Evolutionary conservation across 2,329 filamentous ascomycete genomes (phyloP), one percentile per base, ranked within the genome.

Genomic region (Calonectria pauciramosa): DNA sequence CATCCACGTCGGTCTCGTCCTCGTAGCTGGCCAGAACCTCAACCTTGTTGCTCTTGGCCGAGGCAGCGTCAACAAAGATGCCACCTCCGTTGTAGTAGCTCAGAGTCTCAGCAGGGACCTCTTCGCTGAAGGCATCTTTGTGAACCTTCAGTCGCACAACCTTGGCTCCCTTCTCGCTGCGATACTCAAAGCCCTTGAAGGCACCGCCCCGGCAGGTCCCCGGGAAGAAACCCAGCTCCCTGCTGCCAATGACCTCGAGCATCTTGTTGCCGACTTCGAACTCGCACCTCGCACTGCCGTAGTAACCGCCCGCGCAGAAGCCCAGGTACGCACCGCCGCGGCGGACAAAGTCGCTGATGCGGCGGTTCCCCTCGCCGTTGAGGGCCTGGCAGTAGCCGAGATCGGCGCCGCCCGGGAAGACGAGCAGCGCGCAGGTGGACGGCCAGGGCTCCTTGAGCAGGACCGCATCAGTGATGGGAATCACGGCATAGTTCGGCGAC

Each of bases 11-110:
- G 16, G 98, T 84, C 18, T 93, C 88, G 44, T 95, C 93, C 0
- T 89, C 89, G 82, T 97, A 99, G 73, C 90, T 94, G 1, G 96
- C 97, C 30, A 99, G 87, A 9, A 98, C 90, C 84, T 98, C 92
- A 0, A 98, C 91, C 2, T 93, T 94, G 76, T 89, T 86, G 36
- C 90, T 89, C 70, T 88, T 86, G 71, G 91, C 88, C 56, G 89
- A 91, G 4, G 90, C 89, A 1, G 94, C 93, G 85, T 97, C 93
- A 1, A 98, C 95, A 86, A 99, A 99, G 1, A 98, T 92, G 4
- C 97, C 96, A 0, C 97, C 97, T 0, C 97, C 97, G 80, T 99
- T 99, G 84, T 96, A 98, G 83, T 99, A 99, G 18, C 92, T 93
- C 68, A 89, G 88, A 74, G 98, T 95, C 1, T 88, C 87, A 1